phyloP scores from a whole-genome alignment of 2,329 filamentous ascomycete species.

The Fusarium sp. region DNA sequence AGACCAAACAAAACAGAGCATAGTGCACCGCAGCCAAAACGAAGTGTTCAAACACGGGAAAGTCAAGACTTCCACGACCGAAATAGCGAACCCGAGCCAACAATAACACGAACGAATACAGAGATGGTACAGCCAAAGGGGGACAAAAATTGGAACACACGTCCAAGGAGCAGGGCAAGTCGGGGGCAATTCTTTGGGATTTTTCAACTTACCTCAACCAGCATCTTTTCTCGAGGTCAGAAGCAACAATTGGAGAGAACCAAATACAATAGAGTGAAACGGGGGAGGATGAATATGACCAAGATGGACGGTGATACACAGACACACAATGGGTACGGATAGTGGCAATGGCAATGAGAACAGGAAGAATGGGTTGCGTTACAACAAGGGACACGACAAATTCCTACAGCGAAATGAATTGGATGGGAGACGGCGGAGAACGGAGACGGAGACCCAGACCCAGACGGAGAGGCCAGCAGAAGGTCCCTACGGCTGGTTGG shows the following conservation, averaged over 20 bases:
- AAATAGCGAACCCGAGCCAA: constrained; percentile 2
- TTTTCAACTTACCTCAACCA: constrained; percentile 55
- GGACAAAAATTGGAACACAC: constrained; percentile 23
- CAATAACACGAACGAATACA: constrained; percentile 18
- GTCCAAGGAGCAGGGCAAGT: constrained; percentile 23
- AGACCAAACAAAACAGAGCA: constrained; percentile 8
- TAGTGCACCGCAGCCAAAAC: constrained; percentile 14
- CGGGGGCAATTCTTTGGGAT: not conserved
- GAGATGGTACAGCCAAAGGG: constrained; percentile 8
- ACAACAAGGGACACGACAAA: constrained; percentile 36
- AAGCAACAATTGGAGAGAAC: constrained; percentile 28
- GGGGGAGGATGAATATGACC: constrained; percentile 24
- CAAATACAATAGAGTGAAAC: constrained; percentile 10
- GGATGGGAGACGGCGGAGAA: constrained; percentile 37
- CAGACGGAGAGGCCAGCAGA: constrained; percentile 19
- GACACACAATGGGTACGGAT: constrained; percentile 2
- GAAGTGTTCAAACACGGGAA: constrained; percentile 8
- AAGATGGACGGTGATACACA: constrained; percentile 34
- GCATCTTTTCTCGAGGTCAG: constrained; percentile 47
- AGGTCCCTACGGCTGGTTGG: constrained; percentile 30
- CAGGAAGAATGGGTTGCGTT: constrained; percentile 30
- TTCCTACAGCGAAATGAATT: constrained; percentile 40
- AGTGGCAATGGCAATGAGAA: constrained; percentile 2
- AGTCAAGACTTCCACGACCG: not conserved
- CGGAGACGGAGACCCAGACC: constrained; percentile 19